Evolutionary conservation across 306 rosid species (phyloP).

Genomic region (Vigna trinervia): DNA sequence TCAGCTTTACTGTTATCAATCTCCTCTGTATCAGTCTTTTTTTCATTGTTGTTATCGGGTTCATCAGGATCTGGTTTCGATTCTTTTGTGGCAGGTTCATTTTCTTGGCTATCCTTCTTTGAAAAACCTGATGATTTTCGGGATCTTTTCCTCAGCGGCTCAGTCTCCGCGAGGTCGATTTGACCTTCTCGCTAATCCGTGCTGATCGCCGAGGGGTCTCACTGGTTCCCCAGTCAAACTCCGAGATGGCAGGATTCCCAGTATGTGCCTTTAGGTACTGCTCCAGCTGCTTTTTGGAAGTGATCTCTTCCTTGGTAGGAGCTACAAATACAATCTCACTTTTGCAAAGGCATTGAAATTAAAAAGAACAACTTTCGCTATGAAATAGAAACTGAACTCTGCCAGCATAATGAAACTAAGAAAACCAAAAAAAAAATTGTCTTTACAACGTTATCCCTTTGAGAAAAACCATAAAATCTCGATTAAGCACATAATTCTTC

Average conservation of each 20-base stretch:
- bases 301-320: no score
- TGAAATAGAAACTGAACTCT: neutral
- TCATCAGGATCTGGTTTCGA: conserved; percentile 41
- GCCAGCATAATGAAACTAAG: neutral
- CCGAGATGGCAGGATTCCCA: no score
- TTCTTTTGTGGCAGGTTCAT: conserved; percentile 52
- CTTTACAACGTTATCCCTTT: neutral
- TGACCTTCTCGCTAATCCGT: no score
- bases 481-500: neutral
- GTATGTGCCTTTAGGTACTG: no score
- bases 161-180: no score
- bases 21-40: conserved; percentile 43
- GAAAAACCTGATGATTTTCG: conserved; percentile 70
- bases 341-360: neutral
- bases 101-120: conserved; percentile 63
- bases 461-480: neutral
- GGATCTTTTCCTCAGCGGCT: conserved; percentile 35
- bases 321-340: no score
- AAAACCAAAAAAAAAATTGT: no score
- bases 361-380: neutral
- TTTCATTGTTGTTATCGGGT: conserved; percentile 13
- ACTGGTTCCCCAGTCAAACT: no score
- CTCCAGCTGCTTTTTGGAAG: no score
- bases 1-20: conserved; percentile 37
- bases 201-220: no score